phyloP scores from a whole-genome alignment of 2,329 filamentous ascomycete genomes.

The Thermothelomyces thermophilus region DNA sequence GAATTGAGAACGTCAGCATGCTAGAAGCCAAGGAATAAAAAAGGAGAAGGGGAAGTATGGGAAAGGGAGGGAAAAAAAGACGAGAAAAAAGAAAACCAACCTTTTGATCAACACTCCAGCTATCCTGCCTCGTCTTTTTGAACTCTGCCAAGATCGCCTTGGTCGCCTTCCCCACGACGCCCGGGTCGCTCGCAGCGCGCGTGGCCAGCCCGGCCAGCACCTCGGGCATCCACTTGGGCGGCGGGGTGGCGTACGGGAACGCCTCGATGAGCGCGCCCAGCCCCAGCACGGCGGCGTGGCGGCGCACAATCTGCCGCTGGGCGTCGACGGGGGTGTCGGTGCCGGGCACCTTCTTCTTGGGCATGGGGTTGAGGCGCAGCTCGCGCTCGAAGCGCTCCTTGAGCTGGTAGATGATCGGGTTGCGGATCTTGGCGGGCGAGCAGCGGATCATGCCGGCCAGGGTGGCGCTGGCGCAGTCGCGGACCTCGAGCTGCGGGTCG shows the following conservation, averaged over 20 bases:
- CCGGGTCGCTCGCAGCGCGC: slow-evolving; percentile 79
- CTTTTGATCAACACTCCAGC: slow-evolving; percentile 97
- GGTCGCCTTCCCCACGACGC: slow-evolving; percentile 90
- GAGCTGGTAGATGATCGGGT: slow-evolving; percentile 67
- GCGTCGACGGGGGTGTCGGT: slow-evolving; percentile 64
- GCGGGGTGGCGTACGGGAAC: slow-evolving; percentile 91
- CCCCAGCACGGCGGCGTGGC: slow-evolving; percentile 88
- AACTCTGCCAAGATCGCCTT: slow-evolving; percentile 93
- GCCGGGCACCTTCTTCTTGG: slow-evolving; percentile 59
- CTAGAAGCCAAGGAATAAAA: not conserved
- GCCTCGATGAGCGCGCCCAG: slow-evolving; percentile 87
- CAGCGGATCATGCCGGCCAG: slow-evolving; percentile 97
- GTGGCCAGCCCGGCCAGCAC: slow-evolving; percentile 79
- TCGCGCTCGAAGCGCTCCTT: slow-evolving; percentile 72
- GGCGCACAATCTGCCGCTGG: slow-evolving; percentile 69
- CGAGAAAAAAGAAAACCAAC: slow-evolving; percentile 45
- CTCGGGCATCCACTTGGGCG: slow-evolving; percentile 89
- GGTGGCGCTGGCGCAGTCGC: slow-evolving; percentile 85
- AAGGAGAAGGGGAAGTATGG: slow-evolving; percentile 11
- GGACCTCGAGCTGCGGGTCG: slow-evolving; percentile 87
- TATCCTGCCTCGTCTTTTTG: slow-evolving; percentile 99
- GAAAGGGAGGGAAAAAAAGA: not conserved
- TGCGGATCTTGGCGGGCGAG: slow-evolving; percentile 73
- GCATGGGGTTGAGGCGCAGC: slow-evolving; percentile 79
- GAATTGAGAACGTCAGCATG: slow-evolving; percentile 21